These are phyloP conservation scores for Neopestalotiopsis clavispora DNA, from an alignment of 2,329 filamentous ascomycete species.

Conservation along the genomic window DNA sequence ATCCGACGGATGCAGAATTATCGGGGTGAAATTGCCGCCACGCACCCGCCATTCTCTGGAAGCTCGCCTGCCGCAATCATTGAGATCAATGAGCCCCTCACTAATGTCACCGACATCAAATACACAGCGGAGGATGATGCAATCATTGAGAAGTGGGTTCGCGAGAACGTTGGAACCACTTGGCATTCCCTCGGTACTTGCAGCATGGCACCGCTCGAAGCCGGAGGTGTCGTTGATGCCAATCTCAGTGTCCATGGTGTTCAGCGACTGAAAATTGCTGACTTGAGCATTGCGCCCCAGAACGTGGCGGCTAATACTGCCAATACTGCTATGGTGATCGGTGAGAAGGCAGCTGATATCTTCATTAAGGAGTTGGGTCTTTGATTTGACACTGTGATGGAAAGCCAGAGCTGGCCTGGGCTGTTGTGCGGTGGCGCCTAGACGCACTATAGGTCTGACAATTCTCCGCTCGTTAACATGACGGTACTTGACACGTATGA, in stretches of 20 bases:
- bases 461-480: too few relatives aligned
- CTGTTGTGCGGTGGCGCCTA: too few relatives aligned
- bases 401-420: too few relatives aligned
- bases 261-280: conserved; percentile 40
- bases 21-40: conserved; percentile 45
- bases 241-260: conserved; percentile 43
- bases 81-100: conserved; percentile 30
- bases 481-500: too few relatives aligned
- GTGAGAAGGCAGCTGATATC: conserved; percentile 48
- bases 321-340: conserved; percentile 49
- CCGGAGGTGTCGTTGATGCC: conserved; percentile 43
- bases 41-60: conserved; percentile 47
- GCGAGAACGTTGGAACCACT: conserved; percentile 38
- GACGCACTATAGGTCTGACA: too few relatives aligned
- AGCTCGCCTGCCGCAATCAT: conserved; percentile 41
- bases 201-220: conserved; percentile 38
- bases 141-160: conserved; percentile 43
- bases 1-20: conserved; percentile 56
- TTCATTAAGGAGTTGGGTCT: conserved; percentile 35
- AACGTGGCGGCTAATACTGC: conserved; percentile 48
- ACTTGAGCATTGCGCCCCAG: conserved; percentile 33
- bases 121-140: conserved; percentile 50
- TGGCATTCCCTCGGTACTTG: conserved; percentile 36
- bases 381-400: too few relatives aligned
- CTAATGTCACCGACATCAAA: conserved; percentile 41